Conservation (phyloP, 305 asterid species). For the Caryopteris hybrid region DNA sequence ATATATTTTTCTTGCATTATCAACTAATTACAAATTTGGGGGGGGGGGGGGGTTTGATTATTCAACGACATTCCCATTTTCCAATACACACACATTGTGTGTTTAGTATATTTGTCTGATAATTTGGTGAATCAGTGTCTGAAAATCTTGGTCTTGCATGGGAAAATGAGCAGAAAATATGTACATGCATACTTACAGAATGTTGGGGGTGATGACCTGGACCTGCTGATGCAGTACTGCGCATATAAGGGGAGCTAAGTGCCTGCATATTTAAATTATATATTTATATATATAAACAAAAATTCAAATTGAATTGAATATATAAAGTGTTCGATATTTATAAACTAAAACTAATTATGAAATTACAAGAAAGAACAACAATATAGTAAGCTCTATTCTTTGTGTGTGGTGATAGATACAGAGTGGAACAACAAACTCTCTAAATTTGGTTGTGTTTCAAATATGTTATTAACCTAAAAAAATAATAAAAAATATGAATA, state of each 20-base stretch:
- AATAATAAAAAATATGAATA: too few species aligned
- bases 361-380: too few species aligned
- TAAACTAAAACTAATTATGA: too few species aligned
- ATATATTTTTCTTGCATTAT: neutral
- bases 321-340: too few species aligned
- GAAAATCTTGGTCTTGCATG: conserved; percentile 30
- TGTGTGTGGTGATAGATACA: too few species aligned
- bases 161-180: conserved; percentile 32
- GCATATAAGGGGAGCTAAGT: conserved; percentile 52
- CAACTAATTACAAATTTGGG: neutral
- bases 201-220: conserved; percentile 31
- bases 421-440: too few species aligned
- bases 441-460: too few species aligned
- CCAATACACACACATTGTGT: conserved; percentile 19
- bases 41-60: neutral
- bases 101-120: conserved; percentile 15
- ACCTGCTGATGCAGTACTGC: conserved; percentile 30
- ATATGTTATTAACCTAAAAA: too few species aligned
- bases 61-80: conserved; percentile 27
- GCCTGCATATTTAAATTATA: conserved; percentile 27
- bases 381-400: too few species aligned
- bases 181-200: conserved; percentile 29
- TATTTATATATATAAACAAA: neutral
- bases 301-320: neutral
- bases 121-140: conserved; percentile 8